Evolutionary conservation across 2,329 filamentous ascomycete genomes (phyloP).

Genomic region (Trichoderma sp.): DNA sequence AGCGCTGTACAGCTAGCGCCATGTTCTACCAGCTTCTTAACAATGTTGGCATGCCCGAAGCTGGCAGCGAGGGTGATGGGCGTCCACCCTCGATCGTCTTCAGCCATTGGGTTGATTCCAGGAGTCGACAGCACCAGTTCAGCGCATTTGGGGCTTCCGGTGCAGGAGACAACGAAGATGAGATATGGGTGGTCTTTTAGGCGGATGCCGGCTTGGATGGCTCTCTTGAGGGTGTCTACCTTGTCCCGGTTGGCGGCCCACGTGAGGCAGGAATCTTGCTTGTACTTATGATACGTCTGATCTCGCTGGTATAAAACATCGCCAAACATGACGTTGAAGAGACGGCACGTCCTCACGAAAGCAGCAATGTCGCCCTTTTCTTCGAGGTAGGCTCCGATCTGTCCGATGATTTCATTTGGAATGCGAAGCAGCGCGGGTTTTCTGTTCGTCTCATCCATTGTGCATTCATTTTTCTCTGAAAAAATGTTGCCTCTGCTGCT

Average conservation of each 20-base stretch:
- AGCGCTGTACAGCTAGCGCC: background rate
- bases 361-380: conserved; percentile 12
- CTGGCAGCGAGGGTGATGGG: conserved; percentile 6
- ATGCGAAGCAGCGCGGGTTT: background rate
- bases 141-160: background rate
- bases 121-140: background rate
- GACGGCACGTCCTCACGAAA: background rate
- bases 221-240: background rate
- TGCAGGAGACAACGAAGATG: background rate
- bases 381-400: conserved; percentile 3
- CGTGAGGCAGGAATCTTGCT: background rate
- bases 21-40: background rate
- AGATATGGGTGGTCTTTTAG: conserved; percentile 1
- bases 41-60: conserved; percentile 3
- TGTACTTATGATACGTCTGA: background rate
- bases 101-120: background rate
- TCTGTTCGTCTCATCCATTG: background rate
- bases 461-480: background rate
- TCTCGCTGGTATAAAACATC: conserved; percentile 18
- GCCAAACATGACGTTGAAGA: conserved; percentile 13
- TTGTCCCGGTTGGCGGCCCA: conserved; percentile 14
- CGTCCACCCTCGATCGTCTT: conserved; percentile 8
- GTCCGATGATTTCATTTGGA: conserved; percentile 12
- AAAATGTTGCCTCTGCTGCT: background rate
- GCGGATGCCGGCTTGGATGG: conserved; percentile 5